Percentiles rank a stretch among this genome's conserved stretches.
Conservation (phyloP, 495 filamentous ascomycete species). For the Recurvomyces mirabilis region DNA sequence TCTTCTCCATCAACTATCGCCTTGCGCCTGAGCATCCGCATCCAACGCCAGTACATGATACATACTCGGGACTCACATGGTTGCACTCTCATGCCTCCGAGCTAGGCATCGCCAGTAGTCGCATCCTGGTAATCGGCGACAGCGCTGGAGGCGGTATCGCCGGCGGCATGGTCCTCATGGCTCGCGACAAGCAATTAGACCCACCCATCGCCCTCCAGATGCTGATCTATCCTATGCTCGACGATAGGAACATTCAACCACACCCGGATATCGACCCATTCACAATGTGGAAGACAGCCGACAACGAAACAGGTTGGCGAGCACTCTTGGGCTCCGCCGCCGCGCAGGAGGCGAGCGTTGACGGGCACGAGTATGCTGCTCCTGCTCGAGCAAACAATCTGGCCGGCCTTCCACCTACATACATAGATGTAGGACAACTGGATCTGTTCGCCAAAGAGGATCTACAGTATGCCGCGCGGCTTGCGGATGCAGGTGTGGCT, state of each 20-base stretch:
- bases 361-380: constrained; percentile 2
- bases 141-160: constrained; percentile 24
- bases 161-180: constrained; percentile 19
- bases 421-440: constrained; percentile 2
- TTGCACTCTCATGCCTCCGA: constrained; percentile 13
- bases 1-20: constrained; percentile 31
- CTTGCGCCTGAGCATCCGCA: constrained; percentile 21
- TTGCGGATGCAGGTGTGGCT: constrained; percentile 5
- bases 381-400: neutral
- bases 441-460: constrained; percentile 10
- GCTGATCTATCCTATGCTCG: constrained; percentile 39
- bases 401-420: neutral
- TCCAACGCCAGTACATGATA: constrained; percentile 22
- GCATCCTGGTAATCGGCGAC: constrained; percentile 18
- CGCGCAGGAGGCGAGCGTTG: neutral
- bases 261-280: neutral
- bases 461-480: constrained; percentile 2
- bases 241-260: constrained; percentile 22
- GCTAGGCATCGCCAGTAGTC: constrained; percentile 19
- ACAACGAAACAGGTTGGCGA: constrained; percentile 2
- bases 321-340: constrained; percentile 1
- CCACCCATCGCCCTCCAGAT: constrained; percentile 34
- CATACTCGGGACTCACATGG: constrained; percentile 24
- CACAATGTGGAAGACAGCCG: constrained; percentile 2
- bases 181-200: constrained; percentile 26